A percentile compares a stretch with the other conserved stretches of the same genome.
Conservation (phyloP, 108 stramenopile genomes). For the Pseudonitzschia multiseries region DNA sequence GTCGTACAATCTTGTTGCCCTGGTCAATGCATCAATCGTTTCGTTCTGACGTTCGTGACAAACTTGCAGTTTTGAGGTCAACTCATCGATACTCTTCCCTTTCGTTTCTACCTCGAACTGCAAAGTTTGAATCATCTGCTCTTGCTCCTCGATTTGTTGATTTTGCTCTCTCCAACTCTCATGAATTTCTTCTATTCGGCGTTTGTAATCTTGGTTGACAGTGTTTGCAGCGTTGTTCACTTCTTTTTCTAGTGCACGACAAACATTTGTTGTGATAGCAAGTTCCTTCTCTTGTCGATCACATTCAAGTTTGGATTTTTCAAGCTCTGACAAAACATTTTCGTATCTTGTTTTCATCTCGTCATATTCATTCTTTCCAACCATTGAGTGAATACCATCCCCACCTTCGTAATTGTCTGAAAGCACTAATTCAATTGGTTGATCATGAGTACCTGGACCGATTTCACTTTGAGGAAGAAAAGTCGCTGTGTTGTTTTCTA, state of each 20-base stretch:
- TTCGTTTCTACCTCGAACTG: background rate
- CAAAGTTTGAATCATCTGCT: slow-evolving; percentile 1
- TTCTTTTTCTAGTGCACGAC: background rate
- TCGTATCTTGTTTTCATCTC: slow-evolving; percentile 4
- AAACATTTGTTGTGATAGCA: background rate
- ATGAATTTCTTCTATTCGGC: background rate
- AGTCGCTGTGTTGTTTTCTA: background rate
- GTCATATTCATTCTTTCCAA: background rate
- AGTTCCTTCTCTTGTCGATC: slow-evolving; percentile 10
- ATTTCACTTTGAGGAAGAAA: background rate
- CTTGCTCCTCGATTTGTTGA: background rate
- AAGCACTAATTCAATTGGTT: background rate
- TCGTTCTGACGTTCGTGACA: background rate
- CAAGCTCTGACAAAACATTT: slow-evolving; percentile 9
- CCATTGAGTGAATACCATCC: background rate
- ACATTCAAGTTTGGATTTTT: background rate
- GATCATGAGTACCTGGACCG: background rate
- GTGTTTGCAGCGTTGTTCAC: background rate
- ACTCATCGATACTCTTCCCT: background rate
- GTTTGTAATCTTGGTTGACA: background rate
- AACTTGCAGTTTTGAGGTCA: background rate
- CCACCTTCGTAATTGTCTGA: background rate
- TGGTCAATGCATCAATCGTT: background rate
- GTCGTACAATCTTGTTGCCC: background rate
- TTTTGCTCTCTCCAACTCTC: background rate